Percentiles rank a stretch among this genome's conserved stretches.
Conservation (phyloP, 257 asterid genomes). For the Lycium ferocissimum region DNA sequence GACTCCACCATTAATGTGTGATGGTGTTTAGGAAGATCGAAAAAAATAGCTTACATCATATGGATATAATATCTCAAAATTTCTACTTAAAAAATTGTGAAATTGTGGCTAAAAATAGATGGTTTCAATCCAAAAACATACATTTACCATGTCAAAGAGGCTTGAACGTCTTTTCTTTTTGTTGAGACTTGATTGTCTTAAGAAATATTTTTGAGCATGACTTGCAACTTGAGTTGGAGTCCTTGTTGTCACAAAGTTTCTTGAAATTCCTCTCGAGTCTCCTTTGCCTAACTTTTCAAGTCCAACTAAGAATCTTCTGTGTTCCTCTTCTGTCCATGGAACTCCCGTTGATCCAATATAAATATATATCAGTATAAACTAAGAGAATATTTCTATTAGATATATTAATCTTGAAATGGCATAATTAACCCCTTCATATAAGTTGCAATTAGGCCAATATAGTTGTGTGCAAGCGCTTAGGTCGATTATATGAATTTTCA, state of each 20-base stretch:
- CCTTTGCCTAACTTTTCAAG: conserved; percentile 52
- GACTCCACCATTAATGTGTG: background rate
- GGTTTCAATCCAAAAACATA: background rate
- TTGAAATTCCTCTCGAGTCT: conserved; percentile 55
- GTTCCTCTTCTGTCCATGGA: conserved; percentile 58
- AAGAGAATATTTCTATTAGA: background rate
- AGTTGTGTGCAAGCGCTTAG: background rate
- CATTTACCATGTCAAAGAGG: conserved; percentile 36
- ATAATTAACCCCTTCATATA: background rate
- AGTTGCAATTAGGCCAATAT: background rate
- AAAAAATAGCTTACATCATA: background rate
- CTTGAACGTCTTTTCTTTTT: conserved; percentile 27
- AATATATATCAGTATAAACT: background rate
- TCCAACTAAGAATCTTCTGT: conserved; percentile 44
- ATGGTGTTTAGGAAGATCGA: background rate
- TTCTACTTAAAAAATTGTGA: background rate
- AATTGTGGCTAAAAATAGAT: background rate
- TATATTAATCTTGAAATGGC: background rate
- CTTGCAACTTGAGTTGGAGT: conserved; percentile 56
- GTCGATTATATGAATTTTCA: background rate
- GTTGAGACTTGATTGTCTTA: conserved; percentile 39
- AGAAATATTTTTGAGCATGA: conserved; percentile 53
- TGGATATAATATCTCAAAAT: background rate
- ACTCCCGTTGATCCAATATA: conserved; percentile 35
- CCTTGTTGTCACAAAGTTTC: conserved; percentile 45